Conservation (phyloP, 2,329 filamentous ascomycete species). For the Ceratocystiopsis sp. region DNA sequence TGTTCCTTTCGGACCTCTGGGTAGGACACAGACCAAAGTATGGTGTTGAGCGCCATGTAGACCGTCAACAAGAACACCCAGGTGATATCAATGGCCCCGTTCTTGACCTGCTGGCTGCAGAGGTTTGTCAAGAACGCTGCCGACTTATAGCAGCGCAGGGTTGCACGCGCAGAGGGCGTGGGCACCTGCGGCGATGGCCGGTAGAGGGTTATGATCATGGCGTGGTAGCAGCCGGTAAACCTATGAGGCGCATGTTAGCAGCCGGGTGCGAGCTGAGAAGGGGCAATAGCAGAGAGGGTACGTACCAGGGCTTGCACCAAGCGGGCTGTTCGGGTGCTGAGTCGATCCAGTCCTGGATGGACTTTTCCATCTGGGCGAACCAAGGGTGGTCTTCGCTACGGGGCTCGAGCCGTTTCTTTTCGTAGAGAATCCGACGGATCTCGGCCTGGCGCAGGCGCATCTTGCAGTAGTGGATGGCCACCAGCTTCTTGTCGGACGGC, state of each 20-base stretch:
- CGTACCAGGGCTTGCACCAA: slow-evolving; percentile 69
- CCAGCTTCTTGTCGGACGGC: slow-evolving; percentile 64
- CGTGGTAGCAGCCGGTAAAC: slow-evolving; percentile 58
- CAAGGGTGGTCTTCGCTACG: slow-evolving; percentile 69
- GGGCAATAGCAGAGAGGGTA: slow-evolving; percentile 4
- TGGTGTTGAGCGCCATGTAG: slow-evolving; percentile 81
- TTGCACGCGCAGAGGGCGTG: slow-evolving; percentile 63
- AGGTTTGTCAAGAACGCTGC: slow-evolving; percentile 68
- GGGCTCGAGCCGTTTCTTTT: slow-evolving; percentile 63
- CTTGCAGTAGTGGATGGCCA: slow-evolving; percentile 84
- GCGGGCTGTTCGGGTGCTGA: slow-evolving; percentile 51
- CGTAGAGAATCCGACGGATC: slow-evolving; percentile 71
- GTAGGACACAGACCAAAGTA: slow-evolving; percentile 85
- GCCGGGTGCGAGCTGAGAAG: slow-evolving; percentile 3
- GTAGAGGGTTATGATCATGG: slow-evolving; percentile 76
- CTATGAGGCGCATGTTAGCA: slow-evolving; percentile 19
- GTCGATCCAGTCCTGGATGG: slow-evolving; percentile 65
- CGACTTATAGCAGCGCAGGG: slow-evolving; percentile 67
- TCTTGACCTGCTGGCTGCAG: slow-evolving; percentile 63
- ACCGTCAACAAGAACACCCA: slow-evolving; percentile 86
- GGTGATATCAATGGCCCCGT: slow-evolving; percentile 63
- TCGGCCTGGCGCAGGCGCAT: slow-evolving; percentile 81
- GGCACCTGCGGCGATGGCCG: slow-evolving; percentile 86
- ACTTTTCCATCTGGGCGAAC: slow-evolving; percentile 65
- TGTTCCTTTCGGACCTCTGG: slow-evolving; percentile 62